Conservation (phyloP, 2,329 filamentous ascomycete species). For the Exophiala xenobiotica region DNA sequence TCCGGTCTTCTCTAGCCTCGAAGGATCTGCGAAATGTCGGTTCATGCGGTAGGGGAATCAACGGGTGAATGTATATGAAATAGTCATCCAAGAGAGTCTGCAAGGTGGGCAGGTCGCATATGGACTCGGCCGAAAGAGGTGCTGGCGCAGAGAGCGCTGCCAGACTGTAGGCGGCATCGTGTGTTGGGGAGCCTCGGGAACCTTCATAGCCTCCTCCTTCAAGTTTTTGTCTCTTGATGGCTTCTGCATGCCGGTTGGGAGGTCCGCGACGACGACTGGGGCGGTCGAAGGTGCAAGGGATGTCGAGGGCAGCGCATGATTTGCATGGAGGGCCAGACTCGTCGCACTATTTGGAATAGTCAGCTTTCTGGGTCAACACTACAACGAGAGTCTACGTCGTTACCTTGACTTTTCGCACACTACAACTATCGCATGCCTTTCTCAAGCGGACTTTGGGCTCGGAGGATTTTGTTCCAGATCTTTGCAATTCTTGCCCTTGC, state of each 20-base stretch:
- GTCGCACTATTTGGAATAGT: slow-evolving; percentile 54
- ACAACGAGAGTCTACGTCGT: slow-evolving; percentile 9
- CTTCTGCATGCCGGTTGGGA: slow-evolving; percentile 66
- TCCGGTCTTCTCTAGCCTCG: slow-evolving; percentile 43
- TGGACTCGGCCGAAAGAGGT: slow-evolving; percentile 51
- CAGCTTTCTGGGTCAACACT: slow-evolving; percentile 7
- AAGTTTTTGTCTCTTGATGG: slow-evolving; percentile 61
- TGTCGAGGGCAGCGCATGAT: slow-evolving; percentile 64
- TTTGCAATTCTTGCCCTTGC: slow-evolving; percentile 10
- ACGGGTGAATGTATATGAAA: slow-evolving; percentile 49
- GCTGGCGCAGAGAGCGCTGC: slow-evolving; percentile 49
- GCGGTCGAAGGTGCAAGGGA: slow-evolving; percentile 66
- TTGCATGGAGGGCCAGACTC: slow-evolving; percentile 65
- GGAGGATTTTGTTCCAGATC: slow-evolving; percentile 15
- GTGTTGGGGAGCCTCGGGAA: slow-evolving; percentile 46
- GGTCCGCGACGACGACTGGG: slow-evolving; percentile 64
- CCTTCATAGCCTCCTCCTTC: slow-evolving; percentile 32
- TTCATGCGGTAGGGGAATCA: slow-evolving; percentile 48
- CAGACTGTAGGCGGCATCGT: slow-evolving; percentile 52
- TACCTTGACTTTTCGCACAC: slow-evolving; percentile 55
- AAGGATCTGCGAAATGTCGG: slow-evolving; percentile 47
- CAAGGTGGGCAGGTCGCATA: slow-evolving; percentile 44
- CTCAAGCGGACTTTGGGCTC: slow-evolving; percentile 43
- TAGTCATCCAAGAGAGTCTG: slow-evolving; percentile 47
- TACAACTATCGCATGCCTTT: slow-evolving; percentile 55